Evolutionary conservation across 148 eudicot species (phyloP).

Genomic region (Nyssa sinensis): DNA sequence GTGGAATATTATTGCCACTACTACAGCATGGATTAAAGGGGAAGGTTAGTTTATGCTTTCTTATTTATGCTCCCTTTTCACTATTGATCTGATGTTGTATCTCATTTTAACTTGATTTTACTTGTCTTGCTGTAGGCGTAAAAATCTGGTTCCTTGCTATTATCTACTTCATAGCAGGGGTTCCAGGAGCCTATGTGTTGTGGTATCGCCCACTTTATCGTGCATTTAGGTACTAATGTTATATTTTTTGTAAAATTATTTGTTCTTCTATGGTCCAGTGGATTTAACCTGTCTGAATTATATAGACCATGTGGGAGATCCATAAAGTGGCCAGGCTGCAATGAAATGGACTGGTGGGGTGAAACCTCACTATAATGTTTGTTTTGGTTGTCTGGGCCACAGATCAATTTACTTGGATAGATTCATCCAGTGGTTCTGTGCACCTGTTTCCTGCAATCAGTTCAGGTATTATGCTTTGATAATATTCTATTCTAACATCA

Average conservation of each 20-base stretch:
- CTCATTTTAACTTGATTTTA: constrained; percentile 2
- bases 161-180: constrained; percentile 87
- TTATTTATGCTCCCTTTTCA: neutral
- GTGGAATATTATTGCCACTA: constrained; percentile 82
- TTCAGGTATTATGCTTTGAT: constrained; percentile 10
- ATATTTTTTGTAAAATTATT: neutral
- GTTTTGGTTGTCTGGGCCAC: neutral
- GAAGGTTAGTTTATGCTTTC: constrained; percentile 42
- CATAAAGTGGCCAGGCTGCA: constrained; percentile 5
- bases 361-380: neutral
- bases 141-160: constrained; percentile 92
- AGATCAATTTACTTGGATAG: neutral
- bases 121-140: constrained; percentile 37
- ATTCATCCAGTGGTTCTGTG: constrained; percentile 45
- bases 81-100: neutral
- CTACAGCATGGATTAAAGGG: constrained; percentile 85
- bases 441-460: constrained; percentile 52
- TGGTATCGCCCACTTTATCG: constrained; percentile 95
- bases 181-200: constrained; percentile 76
- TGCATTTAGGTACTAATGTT: constrained; percentile 64
- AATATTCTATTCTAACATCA: constrained; percentile 18
- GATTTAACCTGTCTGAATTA: neutral
- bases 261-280: neutral
- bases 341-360: constrained; percentile 2
- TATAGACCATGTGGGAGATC: neutral